A percentile compares a stretch with the other conserved stretches of the same genome.
phyloP scores from a whole-genome alignment of 2,329 filamentous ascomycete genomes.

The Penicillium sp. region DNA sequence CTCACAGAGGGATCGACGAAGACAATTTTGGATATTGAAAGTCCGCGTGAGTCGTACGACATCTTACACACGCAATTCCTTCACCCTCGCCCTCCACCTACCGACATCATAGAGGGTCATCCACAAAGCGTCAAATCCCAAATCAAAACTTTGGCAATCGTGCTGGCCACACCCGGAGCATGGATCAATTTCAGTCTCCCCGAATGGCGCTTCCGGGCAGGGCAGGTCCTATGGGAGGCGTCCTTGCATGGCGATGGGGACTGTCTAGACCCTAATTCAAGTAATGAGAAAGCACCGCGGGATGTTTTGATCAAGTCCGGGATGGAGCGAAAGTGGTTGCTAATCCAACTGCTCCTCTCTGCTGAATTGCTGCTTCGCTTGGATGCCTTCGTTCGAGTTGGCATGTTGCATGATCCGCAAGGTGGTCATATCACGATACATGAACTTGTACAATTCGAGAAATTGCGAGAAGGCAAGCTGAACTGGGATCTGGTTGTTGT shows the following conservation, averaged over 20 bases:
- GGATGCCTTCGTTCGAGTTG: conserved; percentile 48
- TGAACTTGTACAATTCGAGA: conserved; percentile 49
- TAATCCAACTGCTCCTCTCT: conserved; percentile 56
- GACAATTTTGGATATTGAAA: conserved; percentile 41
- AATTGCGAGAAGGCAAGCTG: conserved; percentile 51
- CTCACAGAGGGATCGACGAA: conserved; percentile 30
- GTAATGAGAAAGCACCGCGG: conserved; percentile 5
- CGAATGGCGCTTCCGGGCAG: conserved; percentile 48
- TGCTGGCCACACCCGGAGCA: conserved; percentile 44
- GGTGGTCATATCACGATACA: conserved; percentile 44
- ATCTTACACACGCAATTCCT: conserved; percentile 42
- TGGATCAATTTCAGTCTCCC: conserved; percentile 51
- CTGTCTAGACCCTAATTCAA: conserved; percentile 20
- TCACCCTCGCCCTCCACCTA: conserved; percentile 35
- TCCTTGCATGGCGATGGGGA: conserved; percentile 40
- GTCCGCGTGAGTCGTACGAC: conserved; percentile 34
- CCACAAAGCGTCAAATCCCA: conserved; percentile 45
- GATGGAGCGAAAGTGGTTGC: conserved; percentile 53
- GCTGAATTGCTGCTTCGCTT: conserved; percentile 56
- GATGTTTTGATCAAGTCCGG: conserved; percentile 29
- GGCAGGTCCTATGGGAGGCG: conserved; percentile 48
- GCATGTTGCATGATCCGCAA: conserved; percentile 41
- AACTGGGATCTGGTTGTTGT: conserved; percentile 59
- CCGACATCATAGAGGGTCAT: conserved; percentile 26
- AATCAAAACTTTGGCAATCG: conserved; percentile 46